Base-by-base conservation (phyloP, 768 basidiomycete genomes). In the Mycena amicta region DNA sequence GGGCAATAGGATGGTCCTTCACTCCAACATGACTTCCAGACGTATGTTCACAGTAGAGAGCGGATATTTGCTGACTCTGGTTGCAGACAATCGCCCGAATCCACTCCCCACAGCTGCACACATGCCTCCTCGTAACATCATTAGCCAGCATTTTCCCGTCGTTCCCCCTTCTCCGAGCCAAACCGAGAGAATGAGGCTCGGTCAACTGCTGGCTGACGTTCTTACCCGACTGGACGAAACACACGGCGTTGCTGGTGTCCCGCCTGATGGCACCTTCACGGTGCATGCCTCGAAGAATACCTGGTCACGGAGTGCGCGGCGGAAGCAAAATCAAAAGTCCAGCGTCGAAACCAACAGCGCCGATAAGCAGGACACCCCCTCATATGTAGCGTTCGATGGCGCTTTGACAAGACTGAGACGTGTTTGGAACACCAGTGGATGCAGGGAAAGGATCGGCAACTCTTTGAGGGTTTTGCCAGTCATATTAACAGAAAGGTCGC, bases 1-100 rank as follows among this genome's bases (percentile, higher is more conserved):
- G 95, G 94, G 92, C 88, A 0, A 72, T 98, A 2, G 93, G 83
- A 0, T 98, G 96, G 96, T 94, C 91, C 0, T 86, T 88, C 53
- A 75, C 73, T 2, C 79, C 81, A 27, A 70, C 69, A 15, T 84
- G 85, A 5, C 73, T 97, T 28, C 87, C 92, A 1, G 93, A 97
- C 61, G 96, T 95, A 69, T 52, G 91, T 18, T 33, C 15, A 23
- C 30, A 40, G 28, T 29, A 57, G 29, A 28, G 15, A 29, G 3
- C 26, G 31, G 27, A 25, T 22, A 15, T n/a, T 39, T 45, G 46
- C 22, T 28, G 46, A 61, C 23, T n/a, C 29, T 26, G 28, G 43
- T 30, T 39, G 3, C 57, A 79, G 76, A 53, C 66, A 4, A 56
- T 77, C 22, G 71, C 74, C 23, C 74, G 75, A 4, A 73, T 77